Evolutionary conservation across 352 stramenopile genomes (phyloP), one percentile per base, ranked within the genome.

Genomic region (Pythium inflatum): DNA sequence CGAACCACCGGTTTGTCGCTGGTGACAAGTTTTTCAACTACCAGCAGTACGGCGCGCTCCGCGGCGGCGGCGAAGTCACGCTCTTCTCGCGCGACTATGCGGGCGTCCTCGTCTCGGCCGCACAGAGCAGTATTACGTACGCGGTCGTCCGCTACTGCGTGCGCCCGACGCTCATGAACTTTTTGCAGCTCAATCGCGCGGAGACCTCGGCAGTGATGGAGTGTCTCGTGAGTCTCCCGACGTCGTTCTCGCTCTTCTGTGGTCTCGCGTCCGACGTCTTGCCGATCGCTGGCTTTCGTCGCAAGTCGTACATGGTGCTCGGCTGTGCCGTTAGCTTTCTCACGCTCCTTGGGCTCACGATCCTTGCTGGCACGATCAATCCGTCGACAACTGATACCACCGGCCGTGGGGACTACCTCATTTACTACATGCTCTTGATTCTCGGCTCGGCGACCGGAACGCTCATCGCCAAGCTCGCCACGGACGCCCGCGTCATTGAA

Each of bases 221-320:
- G 75, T 89, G 79, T 59, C 59, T 97, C 22, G 68, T 97, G 18
- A 92, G 82, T 70, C 85, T 97, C 48, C 91, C 91, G n/a, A 97
- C 89, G 73, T 92, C 79, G 14, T 86, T 97, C 28, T 90, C 87
- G 53, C 84, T 97, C 31, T 87, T 97, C 33, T 80, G 93, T 64
- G 93, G 91, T 13, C 77, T 97, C 43, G 38, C 97, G n/a, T 94
- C 82, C 22, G 93, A 98, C 67, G 83, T 90, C 33, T 71, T 91
- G 48, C 91, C 93, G 7, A 94, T 98, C 63, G 79, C 71, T 38
- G 88, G 90, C 48, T 94, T 91, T 71, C 90, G 88, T 8, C 82
- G 91, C 53, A 97, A 97, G 78, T 91, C 90, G 22, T 97, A 98
- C 76, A 97, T 97, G 78, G 82, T 95, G 30, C 73, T 90, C 13